Base-by-base conservation (phyloP, 1,284 basidiomycete species). In the Clitocybe nebularis region DNA sequence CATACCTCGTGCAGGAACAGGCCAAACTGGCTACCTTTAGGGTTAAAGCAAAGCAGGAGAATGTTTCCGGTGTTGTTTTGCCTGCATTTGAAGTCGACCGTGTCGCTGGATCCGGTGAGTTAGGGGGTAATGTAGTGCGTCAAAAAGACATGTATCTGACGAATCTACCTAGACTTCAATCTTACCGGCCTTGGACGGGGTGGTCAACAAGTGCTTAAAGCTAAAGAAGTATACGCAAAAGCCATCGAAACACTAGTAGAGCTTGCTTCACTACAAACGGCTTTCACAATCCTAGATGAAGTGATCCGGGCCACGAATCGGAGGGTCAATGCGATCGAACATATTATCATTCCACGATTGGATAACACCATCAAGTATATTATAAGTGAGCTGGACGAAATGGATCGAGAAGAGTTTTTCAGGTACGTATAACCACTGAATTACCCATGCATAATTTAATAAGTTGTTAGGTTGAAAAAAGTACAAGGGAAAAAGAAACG, bases 291-390 rank as follows among this genome's bases (percentile, higher is more conserved):
- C 53, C 79, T 99, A 19, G 96, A 99, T 65, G 96, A 99, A 68
- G 96, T 99, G 47, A 99, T 99, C 61, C 85, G 93, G 41, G 93
- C 95, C 33, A 99, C 96, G 20, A 99, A 98, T 65, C 86, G 96
- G 34, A 84, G 96, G 51, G 96, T 99, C 23, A 99, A 99, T 58
- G 96, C 96, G 3, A 96, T 99, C 56, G 96, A 99, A 61, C 93
- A 99, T 63, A 86, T 99, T 53, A 79, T 99, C 57, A 98, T 99
- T 46, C 96, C 96, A 9, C 78, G 86, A 37, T 71, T 99, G 35
- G 95, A 98, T 47, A 98, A 99, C 64, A 99, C 96, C 4, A 93
- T 99, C 73, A 91, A 89, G 58, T 97, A 96, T 63, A 95, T 97
- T 61, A 78, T 93, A 56, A 94, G 91, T 50, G 92, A 95, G 65